Evolutionary conservation across 768 basidiomycete genomes (phyloP).

Genomic region (Boletus sensibilis): DNA sequence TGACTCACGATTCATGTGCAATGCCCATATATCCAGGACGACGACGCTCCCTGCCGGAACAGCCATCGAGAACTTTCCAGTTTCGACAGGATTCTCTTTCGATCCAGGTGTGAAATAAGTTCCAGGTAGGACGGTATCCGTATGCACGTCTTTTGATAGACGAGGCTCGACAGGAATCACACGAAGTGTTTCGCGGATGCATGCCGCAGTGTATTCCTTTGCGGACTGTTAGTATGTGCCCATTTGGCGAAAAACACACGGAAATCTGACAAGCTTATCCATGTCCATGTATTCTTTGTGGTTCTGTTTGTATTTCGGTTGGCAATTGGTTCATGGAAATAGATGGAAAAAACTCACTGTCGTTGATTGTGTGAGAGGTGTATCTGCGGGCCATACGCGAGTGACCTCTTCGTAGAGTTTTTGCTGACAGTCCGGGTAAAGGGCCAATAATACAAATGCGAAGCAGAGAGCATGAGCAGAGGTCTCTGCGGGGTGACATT

Average conservation of each 20-base stretch:
- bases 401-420: conserved; percentile 43
- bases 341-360: conserved; percentile 26
- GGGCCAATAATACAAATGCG: conserved; percentile 43
- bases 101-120: conserved; percentile 34
- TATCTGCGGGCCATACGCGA: conserved; percentile 40
- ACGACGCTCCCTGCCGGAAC: conserved; percentile 41
- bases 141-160: conserved; percentile 34
- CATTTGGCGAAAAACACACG: not conserved
- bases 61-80: conserved; percentile 34
- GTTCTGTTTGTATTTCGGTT: conserved; percentile 26
- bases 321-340: not conserved
- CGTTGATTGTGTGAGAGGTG: conserved; percentile 23
- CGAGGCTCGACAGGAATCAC: conserved; percentile 40
- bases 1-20: conserved; percentile 47
- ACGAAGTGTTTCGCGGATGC: conserved; percentile 48
- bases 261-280: conserved; percentile 34
- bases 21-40: conserved; percentile 40
- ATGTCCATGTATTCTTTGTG: conserved; percentile 41
- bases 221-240: not conserved
- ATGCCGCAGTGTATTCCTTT: conserved; percentile 44
- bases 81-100: conserved; percentile 15
- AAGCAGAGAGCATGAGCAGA: conserved; percentile 46
- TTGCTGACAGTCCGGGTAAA: conserved; percentile 49
- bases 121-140: conserved; percentile 37
- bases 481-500: conserved; percentile 39